Base-by-base conservation (phyloP, 2,329 filamentous ascomycete species). In the Xylaria sp. region DNA sequence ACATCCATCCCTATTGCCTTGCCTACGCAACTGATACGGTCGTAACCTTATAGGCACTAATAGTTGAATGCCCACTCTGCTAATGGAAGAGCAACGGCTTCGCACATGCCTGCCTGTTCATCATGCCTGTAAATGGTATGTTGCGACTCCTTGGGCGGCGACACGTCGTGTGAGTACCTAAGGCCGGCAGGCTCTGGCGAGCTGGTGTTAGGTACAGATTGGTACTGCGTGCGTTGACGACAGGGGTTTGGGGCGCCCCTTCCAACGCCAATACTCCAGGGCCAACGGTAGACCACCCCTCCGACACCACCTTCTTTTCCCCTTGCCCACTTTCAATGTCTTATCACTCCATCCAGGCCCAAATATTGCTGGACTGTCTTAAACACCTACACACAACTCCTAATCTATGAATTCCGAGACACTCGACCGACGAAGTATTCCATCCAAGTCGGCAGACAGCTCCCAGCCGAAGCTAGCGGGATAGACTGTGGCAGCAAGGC, bases 281-380 rank as follows among this genome's bases (percentile, higher is more conserved):
- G 39, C 46, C 26, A 18, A n/a, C 34, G 4, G 16, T 21, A 44
- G 18, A 50, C 34, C 34, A 42, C 48, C 48, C 48, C 38, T 37
- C 42, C 48, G 41, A 44, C 19, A 38, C 46, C 55, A 54, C 55
- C 58, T 34, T 34, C 29, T 34, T 55, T 58, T 58, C 50, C 47
- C 48, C 51, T 51, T 60, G 54, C 55, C 51, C 52, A 53, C 52
- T 58, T 58, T 44, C 47, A 49, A 51, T 60, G 57, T 58, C 58
- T 58, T 60, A 50, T 38, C 37, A 44, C 39, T 37, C 42, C 39
- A 43, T 26, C 42, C 41, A 16, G 34, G 37, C 24, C 26, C 18
- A 18, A 37, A 22, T 18, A 24, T 19, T 42, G 39, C 13, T 16
- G 11, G 38, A 26, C 19, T n/a, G n/a, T n/a, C 21, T 29, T 34